phyloP scores from a whole-genome alignment of 2,329 filamentous ascomycete genomes.

The Phyllosticta capitalensis region DNA sequence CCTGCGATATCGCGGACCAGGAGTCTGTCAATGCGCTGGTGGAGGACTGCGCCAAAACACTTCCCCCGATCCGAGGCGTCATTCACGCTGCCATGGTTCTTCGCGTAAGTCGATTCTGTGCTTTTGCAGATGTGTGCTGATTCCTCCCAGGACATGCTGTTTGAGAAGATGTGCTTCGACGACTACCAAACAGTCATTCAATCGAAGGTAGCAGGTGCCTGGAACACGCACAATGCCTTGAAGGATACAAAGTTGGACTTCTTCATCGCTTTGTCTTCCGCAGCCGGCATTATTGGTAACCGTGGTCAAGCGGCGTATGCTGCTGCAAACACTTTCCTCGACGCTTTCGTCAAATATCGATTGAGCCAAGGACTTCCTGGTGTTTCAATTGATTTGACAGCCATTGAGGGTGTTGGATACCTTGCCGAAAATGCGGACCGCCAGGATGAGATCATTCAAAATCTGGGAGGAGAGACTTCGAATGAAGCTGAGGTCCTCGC shows the following conservation, averaged over 20 bases:
- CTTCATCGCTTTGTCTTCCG: slow-evolving; percentile 15
- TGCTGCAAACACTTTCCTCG: slow-evolving; percentile 23
- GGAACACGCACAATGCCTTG: slow-evolving; percentile 17
- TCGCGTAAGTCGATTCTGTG: slow-evolving; percentile 12
- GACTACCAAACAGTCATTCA: slow-evolving; percentile 12
- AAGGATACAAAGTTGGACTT: slow-evolving; percentile 18
- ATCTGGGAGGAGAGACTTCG: slow-evolving; percentile 9
- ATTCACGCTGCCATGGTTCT: slow-evolving; percentile 23
- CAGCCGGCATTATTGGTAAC: slow-evolving; percentile 15
- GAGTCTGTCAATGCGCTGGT: not conserved
- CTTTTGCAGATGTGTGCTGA: slow-evolving; percentile 9
- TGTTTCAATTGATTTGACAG: slow-evolving; percentile 14
- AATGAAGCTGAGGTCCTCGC: slow-evolving; percentile 8
- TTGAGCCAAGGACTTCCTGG: slow-evolving; percentile 12
- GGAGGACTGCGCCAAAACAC: not conserved
- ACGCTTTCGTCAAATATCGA: slow-evolving; percentile 19
- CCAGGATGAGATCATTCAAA: slow-evolving; percentile 1
- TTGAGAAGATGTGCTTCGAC: slow-evolving; percentile 11
- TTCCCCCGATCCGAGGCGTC: slow-evolving; percentile 17
- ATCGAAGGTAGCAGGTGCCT: slow-evolving; percentile 22
- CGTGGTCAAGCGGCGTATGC: slow-evolving; percentile 23
- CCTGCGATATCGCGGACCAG: slow-evolving; percentile 7
- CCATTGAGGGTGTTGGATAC: slow-evolving; percentile 20
- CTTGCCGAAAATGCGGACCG: slow-evolving; percentile 6
- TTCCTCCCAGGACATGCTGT: not conserved